Percentiles rank a stretch among this genome's conserved stretches.
These are phyloP conservation scores for Cytospora chrysosperma DNA, from an alignment of 2,329 filamentous ascomycete genomes.

Conservation along the genomic window DNA sequence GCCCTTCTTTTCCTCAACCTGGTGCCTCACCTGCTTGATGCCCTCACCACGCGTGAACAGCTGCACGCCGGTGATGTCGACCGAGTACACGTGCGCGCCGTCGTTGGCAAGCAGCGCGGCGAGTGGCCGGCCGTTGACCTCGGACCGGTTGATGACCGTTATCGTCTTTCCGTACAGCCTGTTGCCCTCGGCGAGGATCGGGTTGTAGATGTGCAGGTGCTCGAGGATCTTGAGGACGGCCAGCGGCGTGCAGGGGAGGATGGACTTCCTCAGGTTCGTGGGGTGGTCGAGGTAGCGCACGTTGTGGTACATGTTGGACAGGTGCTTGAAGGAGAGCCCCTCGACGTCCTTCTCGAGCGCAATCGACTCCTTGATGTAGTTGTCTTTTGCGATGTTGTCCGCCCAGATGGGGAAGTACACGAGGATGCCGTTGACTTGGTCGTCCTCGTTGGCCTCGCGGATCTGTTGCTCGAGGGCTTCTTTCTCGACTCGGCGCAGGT, in stretches of 20 bases:
- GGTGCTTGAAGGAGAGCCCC: conserved; percentile 87
- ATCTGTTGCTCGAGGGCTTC: conserved; percentile 89
- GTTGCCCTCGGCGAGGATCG: conserved; percentile 88
- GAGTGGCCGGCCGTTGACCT: conserved; percentile 91
- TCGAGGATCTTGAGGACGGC: conserved; percentile 97
- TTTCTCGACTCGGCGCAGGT: conserved; percentile 78
- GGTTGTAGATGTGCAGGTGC: conserved; percentile 94
- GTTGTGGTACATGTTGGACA: conserved; percentile 99
- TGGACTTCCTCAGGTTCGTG: conserved; percentile 77
- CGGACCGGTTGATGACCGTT: conserved; percentile 92
- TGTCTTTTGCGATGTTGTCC: conserved; percentile 77
- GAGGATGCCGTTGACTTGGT: conserved; percentile 80
- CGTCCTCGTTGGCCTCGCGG: conserved; percentile 78
- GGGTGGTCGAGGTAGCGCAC: conserved; percentile 86
- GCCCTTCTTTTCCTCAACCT: conserved; percentile 78
- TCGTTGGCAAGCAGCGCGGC: conserved; percentile 94
- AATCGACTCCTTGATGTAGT: conserved; percentile 94
- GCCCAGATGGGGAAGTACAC: conserved; percentile 98
- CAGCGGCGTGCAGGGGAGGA: conserved; percentile 92
- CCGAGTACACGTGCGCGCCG: conserved; percentile 90
- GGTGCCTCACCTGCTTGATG: conserved; percentile 80
- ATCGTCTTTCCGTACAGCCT: conserved; percentile 90
- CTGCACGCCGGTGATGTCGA: conserved; percentile 89
- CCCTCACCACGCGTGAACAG: conserved; percentile 88
- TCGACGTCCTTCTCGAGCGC: conserved; percentile 91